Evolutionary conservation across 2,329 filamentous ascomycete genomes (phyloP).

Genomic region (Metarhizium brunneum): DNA sequence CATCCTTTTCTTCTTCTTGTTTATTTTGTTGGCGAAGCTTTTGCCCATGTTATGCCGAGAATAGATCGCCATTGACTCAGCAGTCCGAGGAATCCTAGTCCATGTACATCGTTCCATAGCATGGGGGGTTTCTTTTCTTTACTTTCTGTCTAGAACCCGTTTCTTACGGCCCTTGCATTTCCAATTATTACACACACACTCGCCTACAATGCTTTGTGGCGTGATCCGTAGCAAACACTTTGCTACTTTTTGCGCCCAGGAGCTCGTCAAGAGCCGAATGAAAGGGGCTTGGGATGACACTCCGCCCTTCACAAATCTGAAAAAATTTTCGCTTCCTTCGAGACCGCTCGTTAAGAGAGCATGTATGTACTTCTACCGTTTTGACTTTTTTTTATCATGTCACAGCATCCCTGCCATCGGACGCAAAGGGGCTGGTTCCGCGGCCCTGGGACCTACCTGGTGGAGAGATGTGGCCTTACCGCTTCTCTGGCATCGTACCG

Average conservation of each 20-base stretch:
- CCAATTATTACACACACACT: neutral
- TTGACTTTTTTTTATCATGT: neutral
- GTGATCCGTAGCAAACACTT: neutral
- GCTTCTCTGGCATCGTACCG: neutral
- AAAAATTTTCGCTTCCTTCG: neutral
- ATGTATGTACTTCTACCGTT: neutral
- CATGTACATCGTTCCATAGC: neutral
- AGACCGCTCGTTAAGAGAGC: neutral
- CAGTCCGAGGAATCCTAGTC: neutral
- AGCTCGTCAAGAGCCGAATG: neutral
- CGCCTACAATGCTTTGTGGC: neutral
- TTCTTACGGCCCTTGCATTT: neutral
- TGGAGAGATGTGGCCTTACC: neutral
- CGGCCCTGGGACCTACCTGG: neutral
- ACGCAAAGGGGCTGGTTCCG: constrained; percentile 2
- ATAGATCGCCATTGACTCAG: neutral
- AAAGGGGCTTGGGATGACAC: neutral
- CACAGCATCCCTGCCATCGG: neutral
- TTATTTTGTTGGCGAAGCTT: neutral
- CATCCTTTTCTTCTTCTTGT: too few relatives aligned
- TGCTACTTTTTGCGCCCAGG: neutral
- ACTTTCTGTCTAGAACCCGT: neutral
- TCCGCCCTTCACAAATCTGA: neutral
- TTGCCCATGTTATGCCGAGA: neutral
- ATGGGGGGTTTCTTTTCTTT: neutral